These are phyloP conservation scores for Didymella exigua DNA, from an alignment of 2,329 filamentous ascomycete species.

Conservation along the genomic window DNA sequence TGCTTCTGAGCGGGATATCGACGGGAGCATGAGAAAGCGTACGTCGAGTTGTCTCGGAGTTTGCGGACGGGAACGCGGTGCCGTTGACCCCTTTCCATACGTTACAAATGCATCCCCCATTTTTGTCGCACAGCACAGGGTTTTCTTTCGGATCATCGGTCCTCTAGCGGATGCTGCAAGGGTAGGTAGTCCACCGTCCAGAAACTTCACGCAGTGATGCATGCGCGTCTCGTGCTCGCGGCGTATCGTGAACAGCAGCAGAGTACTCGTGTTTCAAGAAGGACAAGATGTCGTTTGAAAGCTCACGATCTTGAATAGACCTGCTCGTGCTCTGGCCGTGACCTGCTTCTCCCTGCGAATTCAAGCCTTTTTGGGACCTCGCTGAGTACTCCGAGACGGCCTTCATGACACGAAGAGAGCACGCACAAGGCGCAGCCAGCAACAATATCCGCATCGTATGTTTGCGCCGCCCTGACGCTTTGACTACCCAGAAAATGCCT, in stretches of 20 bases:
- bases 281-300: not conserved
- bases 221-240: slow-evolving; percentile 15
- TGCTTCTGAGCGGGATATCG: not conserved
- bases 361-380: not conserved
- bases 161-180: slow-evolving; percentile 17
- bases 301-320: not conserved
- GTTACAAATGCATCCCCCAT: slow-evolving; percentile 13
- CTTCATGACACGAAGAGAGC: slow-evolving; percentile 1
- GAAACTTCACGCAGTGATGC: slow-evolving; percentile 17
- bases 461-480: slow-evolving; percentile 13
- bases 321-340: not conserved
- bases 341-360: not conserved
- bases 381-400: slow-evolving; percentile 3
- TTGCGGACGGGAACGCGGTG: slow-evolving; percentile 7
- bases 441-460: slow-evolving; percentile 13
- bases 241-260: slow-evolving; percentile 6
- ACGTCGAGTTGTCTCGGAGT: slow-evolving; percentile 9
- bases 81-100: slow-evolving; percentile 2
- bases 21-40: not conserved
- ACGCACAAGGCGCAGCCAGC: slow-evolving; percentile 7
- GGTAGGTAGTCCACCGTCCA: slow-evolving; percentile 13
- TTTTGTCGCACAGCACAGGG: slow-evolving; percentile 16
- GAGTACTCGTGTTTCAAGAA: slow-evolving; percentile 1
- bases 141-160: slow-evolving; percentile 17
- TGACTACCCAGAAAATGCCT: slow-evolving; percentile 16